Base-by-base conservation (phyloP, 75 land plant genomes). In the Selaginella tamariscina region DNA sequence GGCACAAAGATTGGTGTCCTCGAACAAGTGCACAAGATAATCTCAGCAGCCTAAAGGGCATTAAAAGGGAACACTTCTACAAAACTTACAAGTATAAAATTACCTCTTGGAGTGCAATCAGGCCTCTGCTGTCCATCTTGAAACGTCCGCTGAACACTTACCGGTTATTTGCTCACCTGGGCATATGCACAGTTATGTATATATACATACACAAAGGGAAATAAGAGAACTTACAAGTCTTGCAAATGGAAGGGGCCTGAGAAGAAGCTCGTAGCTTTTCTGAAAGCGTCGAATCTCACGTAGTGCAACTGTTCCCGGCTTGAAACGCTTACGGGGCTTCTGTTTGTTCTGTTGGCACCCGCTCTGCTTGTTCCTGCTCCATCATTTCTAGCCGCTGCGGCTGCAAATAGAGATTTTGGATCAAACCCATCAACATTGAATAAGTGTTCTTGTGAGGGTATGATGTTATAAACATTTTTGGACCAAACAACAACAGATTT, bases 41-140 rank as follows among this genome's bases (percentile, higher is more conserved):
- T 80, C 65, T 91, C 97, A 26, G 87, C 82, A n/a, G 93, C 93
- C 91, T 88, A 68, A 72, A 76, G 5, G 0, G 15, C 22, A 24
- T 1, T 0, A 62, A 9, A 30, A 13, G 1, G 21, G 18, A 65
- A n/a, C 21, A 28, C n/a, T 22, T 22, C 2, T 27, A 28, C 59
- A 30, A 67, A 32, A n/a, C 1, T 23, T 21, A 2, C 44, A 66
- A 2, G 18, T 1, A 1, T 13, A 22, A 32, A 62, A 27, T 27
- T 28, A 88, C 92, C 89, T 86, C 94, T 75, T 89, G 94, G 29
- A 89, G 68, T 1, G 86, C 83, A 22, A 82, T 33, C 55, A 89
- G 70, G 32, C 84, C 89, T 74, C 89, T 28, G 86, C 83, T 64
- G 78, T 69, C 89, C 89, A 89, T 18, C 94, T 78, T n/a, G 63